These are phyloP conservation scores for Pseudoturritis turrita DNA, from an alignment of 345 rosid species.

Conservation along the genomic window DNA sequence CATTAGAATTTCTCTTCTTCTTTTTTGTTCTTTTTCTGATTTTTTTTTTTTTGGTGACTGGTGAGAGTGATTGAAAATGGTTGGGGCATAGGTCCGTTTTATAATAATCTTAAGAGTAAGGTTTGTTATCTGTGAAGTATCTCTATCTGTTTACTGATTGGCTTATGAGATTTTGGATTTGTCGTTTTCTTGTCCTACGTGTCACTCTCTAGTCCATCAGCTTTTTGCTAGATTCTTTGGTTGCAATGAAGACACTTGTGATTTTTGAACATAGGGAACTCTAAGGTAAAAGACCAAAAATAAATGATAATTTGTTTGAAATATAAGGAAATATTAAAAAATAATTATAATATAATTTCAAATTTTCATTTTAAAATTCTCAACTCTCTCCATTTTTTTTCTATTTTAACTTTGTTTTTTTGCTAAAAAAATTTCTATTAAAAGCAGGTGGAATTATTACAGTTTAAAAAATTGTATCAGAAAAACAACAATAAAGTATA, in stretches of 20 bases:
- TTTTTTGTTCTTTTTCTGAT: background rate
- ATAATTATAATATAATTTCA: background rate
- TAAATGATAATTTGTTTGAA: background rate
- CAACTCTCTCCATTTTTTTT: too few relatives aligned
- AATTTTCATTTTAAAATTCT: too few relatives aligned
- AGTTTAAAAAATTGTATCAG: too few relatives aligned
- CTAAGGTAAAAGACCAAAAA: background rate
- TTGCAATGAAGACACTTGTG: background rate
- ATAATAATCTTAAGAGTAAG: constrained; percentile 18
- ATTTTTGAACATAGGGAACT: background rate
- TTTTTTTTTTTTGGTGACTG: constrained; percentile 12
- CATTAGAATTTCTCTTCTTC: constrained; percentile 8
- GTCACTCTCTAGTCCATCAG: constrained; percentile 18
- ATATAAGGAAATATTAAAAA: background rate
- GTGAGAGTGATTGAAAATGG: constrained; percentile 34
- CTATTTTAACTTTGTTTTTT: too few relatives aligned
- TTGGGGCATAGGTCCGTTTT: background rate
- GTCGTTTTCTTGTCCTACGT: constrained; percentile 14
- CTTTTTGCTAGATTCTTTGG: background rate
- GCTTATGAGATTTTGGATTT: constrained; percentile 19
- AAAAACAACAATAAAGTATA: too few relatives aligned
- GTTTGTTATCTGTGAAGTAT: constrained; percentile 30
- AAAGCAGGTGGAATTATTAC: too few relatives aligned
- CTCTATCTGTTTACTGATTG: constrained; percentile 28
- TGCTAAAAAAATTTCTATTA: too few relatives aligned